Evolutionary conservation across 2,329 filamentous ascomycete genomes (phyloP), one percentile per base, ranked within the genome.

Genomic region (Hypoxylon sp.): DNA sequence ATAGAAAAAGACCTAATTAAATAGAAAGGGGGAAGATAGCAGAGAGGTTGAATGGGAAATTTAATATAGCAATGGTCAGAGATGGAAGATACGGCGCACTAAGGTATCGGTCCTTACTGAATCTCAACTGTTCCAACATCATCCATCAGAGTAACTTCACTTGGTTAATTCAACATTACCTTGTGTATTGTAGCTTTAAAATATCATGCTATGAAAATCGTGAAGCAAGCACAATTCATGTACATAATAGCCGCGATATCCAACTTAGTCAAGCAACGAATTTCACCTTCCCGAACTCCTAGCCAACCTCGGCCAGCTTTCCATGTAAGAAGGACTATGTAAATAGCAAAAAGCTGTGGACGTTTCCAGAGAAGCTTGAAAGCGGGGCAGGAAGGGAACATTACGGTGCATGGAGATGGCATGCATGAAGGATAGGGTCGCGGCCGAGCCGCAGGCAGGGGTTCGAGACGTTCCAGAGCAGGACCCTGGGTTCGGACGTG

Each of bases 361-460:
- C 39, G 17, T 43, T 43, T 43, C n/a, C 3, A 43, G 7, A 20
- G 4, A 41, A 43, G 32, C 32, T 34, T 13, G 32, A 26, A 43
- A 43, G 39, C n/a, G 39, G 39, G 39, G 39, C 39, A 19, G 6
- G 3, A 26, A 22, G 20, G 5, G 22, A 22, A 15, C 2, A 46
- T 13, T 3, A 6, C 3, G 24, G 24, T 26, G 24, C 24, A 26
- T 26, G 24, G 24, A 41, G 2, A 10, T 7, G 10, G 17, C 19
- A 4, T 26, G 49, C 49, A 52, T 52, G 22, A 52, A 52, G 17
- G 30, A 22, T 26, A n/a, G 44, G 44, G 15, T 15, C 24, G 44
- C 24, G 22, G 15, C 44, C 44, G 56, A 60, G 64, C 64, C 64
- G 60, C 64, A 64, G 58, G 49, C 56, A 57, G 56, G 47, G 61